phyloP scores from a whole-genome alignment of 306 rosid species.

The Lathyrus aphaca region DNA sequence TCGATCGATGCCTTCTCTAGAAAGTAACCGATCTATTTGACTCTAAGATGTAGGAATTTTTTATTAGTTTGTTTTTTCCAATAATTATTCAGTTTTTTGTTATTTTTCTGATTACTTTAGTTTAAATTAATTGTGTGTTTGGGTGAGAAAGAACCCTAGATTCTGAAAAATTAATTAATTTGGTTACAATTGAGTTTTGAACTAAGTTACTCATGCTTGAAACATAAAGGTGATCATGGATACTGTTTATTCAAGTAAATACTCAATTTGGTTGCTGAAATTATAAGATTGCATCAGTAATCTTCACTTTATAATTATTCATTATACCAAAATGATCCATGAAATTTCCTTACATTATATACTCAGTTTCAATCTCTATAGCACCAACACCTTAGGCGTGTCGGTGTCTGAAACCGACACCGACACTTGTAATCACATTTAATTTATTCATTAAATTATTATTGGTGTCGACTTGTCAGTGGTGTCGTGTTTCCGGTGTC shows the following conservation, averaged over 20 bases:
- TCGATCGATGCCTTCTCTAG: background rate
- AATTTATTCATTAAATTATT: too few relatives aligned
- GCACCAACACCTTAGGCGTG: too few relatives aligned
- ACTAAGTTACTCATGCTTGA: background rate
- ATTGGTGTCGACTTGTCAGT: too few relatives aligned
- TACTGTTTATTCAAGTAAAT: background rate
- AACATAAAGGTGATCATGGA: background rate
- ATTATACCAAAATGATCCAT: background rate
- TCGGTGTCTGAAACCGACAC: too few relatives aligned
- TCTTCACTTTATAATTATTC: background rate
- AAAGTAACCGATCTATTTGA: background rate
- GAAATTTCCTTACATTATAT: background rate
- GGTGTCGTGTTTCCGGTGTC: too few relatives aligned
- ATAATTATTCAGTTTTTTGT: too few relatives aligned
- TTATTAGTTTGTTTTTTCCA: too few relatives aligned
- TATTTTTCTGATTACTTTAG: background rate
- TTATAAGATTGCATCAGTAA: background rate
- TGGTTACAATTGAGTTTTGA: background rate
- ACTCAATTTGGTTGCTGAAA: background rate
- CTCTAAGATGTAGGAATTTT: background rate
- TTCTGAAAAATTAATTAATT: background rate
- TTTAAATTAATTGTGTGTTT: background rate
- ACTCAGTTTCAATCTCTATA: too few relatives aligned
- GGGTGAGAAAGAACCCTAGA: background rate
- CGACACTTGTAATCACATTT: too few relatives aligned